These are phyloP conservation scores for Leccinum uliginosum DNA, from an alignment of 768 basidiomycete species.

Conservation along the genomic window DNA sequence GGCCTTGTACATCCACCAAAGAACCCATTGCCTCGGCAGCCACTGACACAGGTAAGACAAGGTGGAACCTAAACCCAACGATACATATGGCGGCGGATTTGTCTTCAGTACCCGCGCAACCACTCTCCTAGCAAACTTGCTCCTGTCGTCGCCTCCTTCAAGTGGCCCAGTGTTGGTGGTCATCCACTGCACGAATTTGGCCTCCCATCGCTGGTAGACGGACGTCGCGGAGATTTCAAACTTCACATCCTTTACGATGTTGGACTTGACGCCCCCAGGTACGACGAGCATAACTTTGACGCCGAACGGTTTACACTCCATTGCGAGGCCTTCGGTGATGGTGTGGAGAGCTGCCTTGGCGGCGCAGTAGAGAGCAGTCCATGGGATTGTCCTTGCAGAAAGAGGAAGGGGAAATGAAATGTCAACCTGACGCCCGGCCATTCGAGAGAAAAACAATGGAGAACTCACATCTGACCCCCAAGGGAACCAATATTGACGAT, in stretches of 20 bases:
- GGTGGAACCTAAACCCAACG: slow-evolving; percentile 41
- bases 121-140: slow-evolving; percentile 48
- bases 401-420: not conserved
- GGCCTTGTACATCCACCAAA: slow-evolving; percentile 12
- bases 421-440: not conserved
- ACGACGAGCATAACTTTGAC: slow-evolving; percentile 67
- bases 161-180: not conserved
- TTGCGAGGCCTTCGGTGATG: slow-evolving; percentile 59
- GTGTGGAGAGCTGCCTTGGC: slow-evolving; percentile 56
- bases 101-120: slow-evolving; percentile 44
- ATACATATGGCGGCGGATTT: slow-evolving; percentile 48
- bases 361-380: slow-evolving; percentile 57
- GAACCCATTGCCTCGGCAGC: slow-evolving; percentile 24
- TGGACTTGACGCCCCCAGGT: slow-evolving; percentile 63
- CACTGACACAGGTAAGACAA: slow-evolving; percentile 17
- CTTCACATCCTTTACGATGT: slow-evolving; percentile 44
- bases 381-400: slow-evolving; percentile 55
- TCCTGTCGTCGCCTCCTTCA: slow-evolving; percentile 43
- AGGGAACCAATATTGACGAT: slow-evolving; percentile 76
- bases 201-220: slow-evolving; percentile 33
- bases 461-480: slow-evolving; percentile 52
- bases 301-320: slow-evolving; percentile 73
- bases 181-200: slow-evolving; percentile 51
- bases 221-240: not conserved
- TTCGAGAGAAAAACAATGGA: not conserved